phyloP scores from a whole-genome alignment of 352 stramenopile genomes.

The Phytophthora podocarpi region DNA sequence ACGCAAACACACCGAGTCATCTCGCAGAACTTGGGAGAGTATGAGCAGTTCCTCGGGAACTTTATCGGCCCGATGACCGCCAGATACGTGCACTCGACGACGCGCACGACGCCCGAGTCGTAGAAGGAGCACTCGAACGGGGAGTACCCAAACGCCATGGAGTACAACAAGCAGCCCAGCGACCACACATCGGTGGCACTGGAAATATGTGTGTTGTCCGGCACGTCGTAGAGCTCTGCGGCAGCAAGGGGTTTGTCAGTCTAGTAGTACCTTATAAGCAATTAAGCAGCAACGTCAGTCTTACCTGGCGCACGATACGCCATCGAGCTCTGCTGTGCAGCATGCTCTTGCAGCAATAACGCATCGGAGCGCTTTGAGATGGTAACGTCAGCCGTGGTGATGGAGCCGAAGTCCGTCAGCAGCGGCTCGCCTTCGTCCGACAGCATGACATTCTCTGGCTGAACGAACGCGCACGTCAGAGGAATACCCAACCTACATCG shows the following conservation, averaged over 20 bases:
- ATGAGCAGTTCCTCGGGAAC: slow-evolving; percentile 65
- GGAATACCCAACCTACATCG: background rate
- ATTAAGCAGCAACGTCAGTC: background rate
- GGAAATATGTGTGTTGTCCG: slow-evolving; percentile 70
- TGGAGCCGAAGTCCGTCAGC: slow-evolving; percentile 90
- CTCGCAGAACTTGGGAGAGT: slow-evolving; percentile 67
- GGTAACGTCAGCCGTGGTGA: slow-evolving; percentile 61
- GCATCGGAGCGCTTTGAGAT: slow-evolving; percentile 80
- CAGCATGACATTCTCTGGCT: slow-evolving; percentile 90
- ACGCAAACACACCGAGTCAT: slow-evolving; percentile 61
- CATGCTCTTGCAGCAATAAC: slow-evolving; percentile 82
- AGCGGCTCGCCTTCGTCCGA: slow-evolving; percentile 78
- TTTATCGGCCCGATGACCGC: slow-evolving; percentile 85
- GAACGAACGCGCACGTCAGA: slow-evolving; percentile 9
- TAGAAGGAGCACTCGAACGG: slow-evolving; percentile 90
- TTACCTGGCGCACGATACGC: slow-evolving; percentile 86
- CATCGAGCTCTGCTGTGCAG: slow-evolving; percentile 87
- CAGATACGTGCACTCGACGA: slow-evolving; percentile 88
- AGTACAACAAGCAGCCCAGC: slow-evolving; percentile 88
- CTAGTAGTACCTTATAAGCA: background rate
- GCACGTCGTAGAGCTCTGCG: slow-evolving; percentile 89
- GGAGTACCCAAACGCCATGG: slow-evolving; percentile 90
- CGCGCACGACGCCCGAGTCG: slow-evolving; percentile 61
- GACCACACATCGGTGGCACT: slow-evolving; percentile 88
- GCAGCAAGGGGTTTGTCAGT: slow-evolving; percentile 1